Percentiles rank a stretch among this genome's conserved stretches.
phyloP scores from a whole-genome alignment of 495 filamentous ascomycete genomes.

The Pyrenula aspistea region DNA sequence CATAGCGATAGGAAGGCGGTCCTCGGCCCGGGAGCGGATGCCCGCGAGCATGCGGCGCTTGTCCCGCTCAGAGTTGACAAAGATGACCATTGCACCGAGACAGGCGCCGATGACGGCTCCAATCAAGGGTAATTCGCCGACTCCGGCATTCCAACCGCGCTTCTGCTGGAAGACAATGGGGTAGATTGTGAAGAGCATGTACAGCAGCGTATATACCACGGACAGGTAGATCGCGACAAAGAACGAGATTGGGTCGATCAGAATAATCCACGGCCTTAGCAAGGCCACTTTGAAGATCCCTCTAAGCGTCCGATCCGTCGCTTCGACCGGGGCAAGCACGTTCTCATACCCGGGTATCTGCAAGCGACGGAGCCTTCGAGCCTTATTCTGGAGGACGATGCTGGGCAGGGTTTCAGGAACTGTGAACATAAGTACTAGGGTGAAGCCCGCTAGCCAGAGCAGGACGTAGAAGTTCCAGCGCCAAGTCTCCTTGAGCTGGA shows the following conservation, averaged over 20 bases:
- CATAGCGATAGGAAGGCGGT: slow-evolving; percentile 41
- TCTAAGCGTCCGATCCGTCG: slow-evolving; percentile 20
- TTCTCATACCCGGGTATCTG: slow-evolving; percentile 29
- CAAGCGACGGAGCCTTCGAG: slow-evolving; percentile 20
- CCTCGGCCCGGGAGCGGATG: slow-evolving; percentile 18
- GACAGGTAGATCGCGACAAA: slow-evolving; percentile 37
- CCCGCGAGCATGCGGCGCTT: background rate
- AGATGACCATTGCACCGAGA: slow-evolving; percentile 27
- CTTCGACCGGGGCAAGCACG: slow-evolving; percentile 32
- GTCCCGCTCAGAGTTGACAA: slow-evolving; percentile 8
- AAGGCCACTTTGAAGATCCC: slow-evolving; percentile 38
- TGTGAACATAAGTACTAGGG: slow-evolving; percentile 29
- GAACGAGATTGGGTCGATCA: slow-evolving; percentile 32
- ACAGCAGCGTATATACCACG: slow-evolving; percentile 42
- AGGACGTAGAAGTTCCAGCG: slow-evolving; percentile 36
- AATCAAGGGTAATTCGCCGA: slow-evolving; percentile 40
- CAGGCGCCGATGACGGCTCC: slow-evolving; percentile 34
- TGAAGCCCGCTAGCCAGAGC: slow-evolving; percentile 27
- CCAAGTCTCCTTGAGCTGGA: slow-evolving; percentile 31
- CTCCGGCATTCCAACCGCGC: slow-evolving; percentile 37
- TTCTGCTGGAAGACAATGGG: slow-evolving; percentile 44
- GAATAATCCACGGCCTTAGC: slow-evolving; percentile 31
- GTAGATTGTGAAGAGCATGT: slow-evolving; percentile 64
- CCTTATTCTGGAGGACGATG: slow-evolving; percentile 17
- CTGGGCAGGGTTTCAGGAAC: slow-evolving; percentile 26